These are phyloP conservation scores for Pyrenochaeta sp. DNA, from an alignment of 2,329 filamentous ascomycete genomes.

Conservation along the genomic window DNA sequence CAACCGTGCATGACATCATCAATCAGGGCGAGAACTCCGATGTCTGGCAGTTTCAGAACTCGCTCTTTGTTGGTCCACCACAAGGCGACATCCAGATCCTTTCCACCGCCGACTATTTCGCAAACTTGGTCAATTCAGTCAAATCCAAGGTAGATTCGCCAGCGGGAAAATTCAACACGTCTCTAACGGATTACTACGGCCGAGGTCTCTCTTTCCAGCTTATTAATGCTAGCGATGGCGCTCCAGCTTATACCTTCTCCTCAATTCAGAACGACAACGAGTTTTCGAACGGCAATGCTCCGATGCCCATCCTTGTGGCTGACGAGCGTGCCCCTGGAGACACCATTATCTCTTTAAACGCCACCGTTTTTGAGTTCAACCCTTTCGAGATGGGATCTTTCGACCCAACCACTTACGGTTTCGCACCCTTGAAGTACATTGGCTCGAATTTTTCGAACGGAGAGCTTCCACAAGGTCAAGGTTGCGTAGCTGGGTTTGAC, in stretches of 20 bases:
- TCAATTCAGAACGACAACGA: conserved; percentile 71
- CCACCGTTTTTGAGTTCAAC: conserved; percentile 80
- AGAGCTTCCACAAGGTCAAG: conserved; percentile 60
- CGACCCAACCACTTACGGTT: conserved; percentile 76
- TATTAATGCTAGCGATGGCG: conserved; percentile 77
- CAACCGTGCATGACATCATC: conserved; percentile 68
- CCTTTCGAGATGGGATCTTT: conserved; percentile 82
- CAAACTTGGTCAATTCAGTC: conserved; percentile 66
- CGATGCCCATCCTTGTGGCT: conserved; percentile 77
- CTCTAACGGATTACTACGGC: conserved; percentile 88
- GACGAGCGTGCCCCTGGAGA: conserved; percentile 72
- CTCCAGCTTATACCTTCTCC: conserved; percentile 81
- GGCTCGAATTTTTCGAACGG: conserved; percentile 77
- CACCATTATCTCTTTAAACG: conserved; percentile 70
- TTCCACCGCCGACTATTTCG: conserved; percentile 69
- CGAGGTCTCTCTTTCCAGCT: conserved; percentile 87
- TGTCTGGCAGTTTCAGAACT: conserved; percentile 71
- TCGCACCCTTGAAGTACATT: conserved; percentile 74
- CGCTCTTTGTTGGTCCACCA: conserved; percentile 67
- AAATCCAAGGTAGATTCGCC: conserved; percentile 68
- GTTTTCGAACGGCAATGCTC: conserved; percentile 71
- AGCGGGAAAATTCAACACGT: conserved; percentile 65
- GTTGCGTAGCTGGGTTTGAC: conserved; percentile 82
- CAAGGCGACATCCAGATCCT: conserved; percentile 62
- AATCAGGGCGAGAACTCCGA: conserved; percentile 54